Evolutionary conservation across 2,329 filamentous ascomycete species (phyloP).

Genomic region (Polychaeton citri): DNA sequence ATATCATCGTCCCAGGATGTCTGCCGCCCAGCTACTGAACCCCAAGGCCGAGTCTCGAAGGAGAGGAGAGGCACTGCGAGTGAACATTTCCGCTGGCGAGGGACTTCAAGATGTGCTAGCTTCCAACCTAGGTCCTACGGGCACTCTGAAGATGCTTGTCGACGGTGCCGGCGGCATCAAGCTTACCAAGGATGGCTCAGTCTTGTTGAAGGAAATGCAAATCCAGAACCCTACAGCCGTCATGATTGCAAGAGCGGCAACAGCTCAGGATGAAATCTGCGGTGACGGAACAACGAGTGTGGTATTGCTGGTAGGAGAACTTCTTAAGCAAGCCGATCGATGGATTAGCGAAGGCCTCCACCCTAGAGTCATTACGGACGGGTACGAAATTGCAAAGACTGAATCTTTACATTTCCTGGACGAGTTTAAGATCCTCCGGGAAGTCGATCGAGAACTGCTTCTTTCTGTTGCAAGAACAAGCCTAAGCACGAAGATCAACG

Average conservation of each 20-base stretch:
- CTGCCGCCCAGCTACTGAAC: constrained; percentile 93
- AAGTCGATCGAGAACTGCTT: constrained; percentile 87
- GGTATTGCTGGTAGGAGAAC: constrained; percentile 86
- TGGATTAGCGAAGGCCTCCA: constrained; percentile 96
- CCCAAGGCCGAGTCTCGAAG: constrained; percentile 97
- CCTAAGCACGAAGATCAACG: constrained; percentile 88
- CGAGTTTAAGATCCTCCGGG: constrained; percentile 73
- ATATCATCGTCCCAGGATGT: constrained; percentile 59
- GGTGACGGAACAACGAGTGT: constrained; percentile 97
- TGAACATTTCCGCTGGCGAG: constrained; percentile 95
- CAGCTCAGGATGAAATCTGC: constrained; percentile 95
- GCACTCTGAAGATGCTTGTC: constrained; percentile 86
- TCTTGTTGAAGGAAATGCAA: constrained; percentile 65
- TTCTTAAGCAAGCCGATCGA: constrained; percentile 93
- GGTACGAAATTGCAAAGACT: constrained; percentile 90
- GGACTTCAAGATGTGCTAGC: constrained; percentile 67
- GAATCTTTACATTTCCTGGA: constrained; percentile 94
- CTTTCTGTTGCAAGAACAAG: constrained; percentile 89
- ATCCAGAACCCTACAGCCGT: constrained; percentile 97
- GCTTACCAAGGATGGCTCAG: constrained; percentile 96
- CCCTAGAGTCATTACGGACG: constrained; percentile 90
- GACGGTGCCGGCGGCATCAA: constrained; percentile 69
- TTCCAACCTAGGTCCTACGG: constrained; percentile 86
- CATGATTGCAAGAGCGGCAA: constrained; percentile 70
- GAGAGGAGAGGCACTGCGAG: constrained; percentile 87